Conservation (phyloP, 2,329 filamentous ascomycete species). For the Neophaeococcomyces aloes region DNA sequence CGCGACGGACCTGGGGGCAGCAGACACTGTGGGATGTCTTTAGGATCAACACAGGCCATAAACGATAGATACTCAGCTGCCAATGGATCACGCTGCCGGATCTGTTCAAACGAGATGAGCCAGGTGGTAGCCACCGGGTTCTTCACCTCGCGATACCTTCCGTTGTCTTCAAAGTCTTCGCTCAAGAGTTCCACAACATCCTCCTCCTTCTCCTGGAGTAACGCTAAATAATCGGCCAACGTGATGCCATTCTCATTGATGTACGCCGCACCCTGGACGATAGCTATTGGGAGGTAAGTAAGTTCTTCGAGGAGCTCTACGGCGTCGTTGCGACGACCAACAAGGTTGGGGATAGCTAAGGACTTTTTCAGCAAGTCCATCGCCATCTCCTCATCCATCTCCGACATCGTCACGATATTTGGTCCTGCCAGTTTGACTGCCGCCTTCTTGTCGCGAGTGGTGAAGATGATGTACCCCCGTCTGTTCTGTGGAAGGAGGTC, state of each 20-base stretch:
- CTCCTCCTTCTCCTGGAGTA: constrained; percentile 21
- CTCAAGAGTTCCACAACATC: constrained; percentile 25
- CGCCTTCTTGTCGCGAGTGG: constrained; percentile 17
- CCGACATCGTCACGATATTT: constrained; percentile 1
- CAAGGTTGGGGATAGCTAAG: constrained; percentile 6
- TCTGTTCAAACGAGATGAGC: constrained; percentile 30
- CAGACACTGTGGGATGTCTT: constrained; percentile 27
- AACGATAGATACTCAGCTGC: constrained; percentile 29
- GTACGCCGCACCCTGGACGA: constrained; percentile 22
- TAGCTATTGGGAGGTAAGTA: constrained; percentile 22
- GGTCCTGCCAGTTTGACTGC: constrained; percentile 7
- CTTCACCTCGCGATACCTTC: constrained; percentile 23
- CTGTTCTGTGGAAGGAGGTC: constrained; percentile 15
- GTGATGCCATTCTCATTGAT: constrained; percentile 12
- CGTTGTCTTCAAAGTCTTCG: constrained; percentile 26
- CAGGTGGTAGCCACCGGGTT: constrained; percentile 30
- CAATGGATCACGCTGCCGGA: constrained; percentile 23
- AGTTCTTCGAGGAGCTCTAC: constrained; percentile 16
- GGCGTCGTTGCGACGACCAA: constrained; percentile 4
- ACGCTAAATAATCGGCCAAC: constrained; percentile 13
- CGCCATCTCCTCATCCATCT: constrained; percentile 15
- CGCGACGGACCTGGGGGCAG: constrained; percentile 20
- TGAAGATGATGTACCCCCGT: constrained; percentile 20
- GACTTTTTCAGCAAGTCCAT: constrained; percentile 13
- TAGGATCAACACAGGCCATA: constrained; percentile 26